Percentiles rank a stretch among this genome's conserved stretches.
These are phyloP conservation scores for Penicillium sp. DNA, from an alignment of 2,329 filamentous ascomycete species.

Conservation along the genomic window DNA sequence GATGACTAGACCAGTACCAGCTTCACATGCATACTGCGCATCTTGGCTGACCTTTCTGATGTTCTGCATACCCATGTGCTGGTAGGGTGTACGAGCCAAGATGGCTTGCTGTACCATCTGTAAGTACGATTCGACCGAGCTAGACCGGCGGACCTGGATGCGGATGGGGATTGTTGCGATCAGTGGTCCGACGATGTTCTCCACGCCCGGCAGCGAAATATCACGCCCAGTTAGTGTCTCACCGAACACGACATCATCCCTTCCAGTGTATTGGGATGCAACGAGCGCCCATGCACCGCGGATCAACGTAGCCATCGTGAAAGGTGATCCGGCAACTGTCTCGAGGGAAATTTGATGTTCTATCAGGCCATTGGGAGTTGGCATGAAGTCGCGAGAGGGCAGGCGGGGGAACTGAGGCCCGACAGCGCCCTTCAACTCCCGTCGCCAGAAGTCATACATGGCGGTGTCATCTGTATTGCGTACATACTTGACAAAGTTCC, in stretches of 20 bases:
- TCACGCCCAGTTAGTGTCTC: slow-evolving; percentile 52
- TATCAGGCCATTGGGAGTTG: slow-evolving; percentile 44
- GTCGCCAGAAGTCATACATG: slow-evolving; percentile 49
- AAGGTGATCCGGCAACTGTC: slow-evolving; percentile 23
- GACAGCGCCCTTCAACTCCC: slow-evolving; percentile 45
- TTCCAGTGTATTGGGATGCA: slow-evolving; percentile 45
- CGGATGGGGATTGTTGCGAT: slow-evolving; percentile 51
- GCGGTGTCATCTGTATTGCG: slow-evolving; percentile 40
- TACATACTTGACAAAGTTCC: slow-evolving; percentile 51
- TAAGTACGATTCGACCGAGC: slow-evolving; percentile 30
- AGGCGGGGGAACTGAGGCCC: slow-evolving; percentile 52
- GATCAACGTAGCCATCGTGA: slow-evolving; percentile 50
- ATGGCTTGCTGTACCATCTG: slow-evolving; percentile 32
- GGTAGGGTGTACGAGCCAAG: slow-evolving; percentile 44
- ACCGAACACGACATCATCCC: slow-evolving; percentile 50
- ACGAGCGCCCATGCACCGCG: slow-evolving; percentile 51
- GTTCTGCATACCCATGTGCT: slow-evolving; percentile 52
- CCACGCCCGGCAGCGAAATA: slow-evolving; percentile 45
- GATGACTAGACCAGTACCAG: slow-evolving; percentile 38
- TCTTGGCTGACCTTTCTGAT: slow-evolving; percentile 45
- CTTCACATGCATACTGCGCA: slow-evolving; percentile 39
- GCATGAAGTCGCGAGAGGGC: slow-evolving; percentile 49
- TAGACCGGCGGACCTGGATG: slow-evolving; percentile 34
- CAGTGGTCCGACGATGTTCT: slow-evolving; percentile 50
- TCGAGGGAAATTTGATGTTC: slow-evolving; percentile 42